These are phyloP conservation scores for Pinus taeda DNA, from an alignment of 75 land plant genomes.

Conservation along the genomic window DNA sequence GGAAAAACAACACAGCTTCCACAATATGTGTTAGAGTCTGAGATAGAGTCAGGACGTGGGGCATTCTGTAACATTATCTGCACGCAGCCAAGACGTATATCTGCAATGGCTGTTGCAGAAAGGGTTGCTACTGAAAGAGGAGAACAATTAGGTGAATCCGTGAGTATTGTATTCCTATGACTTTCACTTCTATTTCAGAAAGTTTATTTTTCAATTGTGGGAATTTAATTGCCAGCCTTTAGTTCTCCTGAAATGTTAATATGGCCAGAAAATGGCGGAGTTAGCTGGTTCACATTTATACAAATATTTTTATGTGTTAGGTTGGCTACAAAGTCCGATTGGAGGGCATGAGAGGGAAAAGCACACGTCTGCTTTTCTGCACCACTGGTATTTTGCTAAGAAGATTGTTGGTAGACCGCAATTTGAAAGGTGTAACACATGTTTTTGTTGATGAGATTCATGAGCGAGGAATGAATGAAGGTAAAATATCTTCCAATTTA, in stretches of 20 bases:
- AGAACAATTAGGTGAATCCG: conserved; percentile 91
- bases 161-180: conserved; percentile 22
- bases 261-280: not conserved
- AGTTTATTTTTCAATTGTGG: not conserved
- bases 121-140: conserved; percentile 96
- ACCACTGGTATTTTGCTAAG: conserved; percentile 95
- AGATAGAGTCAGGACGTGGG: conserved; percentile 93
- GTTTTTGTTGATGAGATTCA: conserved; percentile 99
- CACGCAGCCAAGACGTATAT: conserved; percentile 97
- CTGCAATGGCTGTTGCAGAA: conserved; percentile 95
- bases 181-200: not conserved
- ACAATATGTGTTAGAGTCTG: conserved; percentile 90
- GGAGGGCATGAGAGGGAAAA: conserved; percentile 88
- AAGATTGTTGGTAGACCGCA: conserved; percentile 75
- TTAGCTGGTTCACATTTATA: not conserved
- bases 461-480: conserved; percentile 99
- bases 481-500: conserved; percentile 16
- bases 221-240: not conserved
- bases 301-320: conserved; percentile 22
- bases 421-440: conserved; percentile 85
- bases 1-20: conserved; percentile 99
- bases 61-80: conserved; percentile 94
- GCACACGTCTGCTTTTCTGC: conserved; percentile 93
- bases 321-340: conserved; percentile 97
- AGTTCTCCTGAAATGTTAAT: not conserved